Evolutionary conservation across 1,139 yeast species (phyloP).

Genomic region (Pichia sp.): DNA sequence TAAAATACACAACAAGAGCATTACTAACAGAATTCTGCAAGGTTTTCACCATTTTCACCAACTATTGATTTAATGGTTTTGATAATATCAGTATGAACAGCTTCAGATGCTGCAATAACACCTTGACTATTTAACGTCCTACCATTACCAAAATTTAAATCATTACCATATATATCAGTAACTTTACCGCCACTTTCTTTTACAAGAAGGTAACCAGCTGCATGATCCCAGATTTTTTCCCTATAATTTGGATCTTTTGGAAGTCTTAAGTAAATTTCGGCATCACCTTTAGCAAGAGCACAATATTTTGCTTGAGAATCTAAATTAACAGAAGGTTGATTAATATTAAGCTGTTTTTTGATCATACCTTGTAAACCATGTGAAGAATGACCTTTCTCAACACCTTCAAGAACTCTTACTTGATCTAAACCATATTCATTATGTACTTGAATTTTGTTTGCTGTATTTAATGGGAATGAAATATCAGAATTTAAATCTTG

Average conservation of each 20-base stretch:
- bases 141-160: constrained; percentile 83
- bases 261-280: constrained; percentile 83
- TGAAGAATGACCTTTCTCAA: constrained; percentile 93
- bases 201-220: constrained; percentile 85
- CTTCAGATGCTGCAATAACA: constrained; percentile 77
- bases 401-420: constrained; percentile 84
- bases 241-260: constrained; percentile 72
- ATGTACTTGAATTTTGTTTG: constrained; percentile 36
- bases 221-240: constrained; percentile 99
- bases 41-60: constrained; percentile 29
- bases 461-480: constrained; percentile 33
- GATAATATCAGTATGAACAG: constrained; percentile 57
- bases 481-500: constrained; percentile 37
- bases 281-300: constrained; percentile 82
- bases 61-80: constrained; percentile 42
- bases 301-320: constrained; percentile 97
- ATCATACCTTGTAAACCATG: constrained; percentile 81
- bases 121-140: constrained; percentile 79
- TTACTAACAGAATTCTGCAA: constrained; percentile 21
- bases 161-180: constrained; percentile 69
- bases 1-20: too few relatives aligned
- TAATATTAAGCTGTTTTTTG: constrained; percentile 57
- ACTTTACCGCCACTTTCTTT: constrained; percentile 90
- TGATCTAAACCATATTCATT: constrained; percentile 37
- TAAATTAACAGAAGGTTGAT: constrained; percentile 53